Conservation (phyloP, 495 filamentous ascomycete species). For the Aspergillus homomorphus region DNA sequence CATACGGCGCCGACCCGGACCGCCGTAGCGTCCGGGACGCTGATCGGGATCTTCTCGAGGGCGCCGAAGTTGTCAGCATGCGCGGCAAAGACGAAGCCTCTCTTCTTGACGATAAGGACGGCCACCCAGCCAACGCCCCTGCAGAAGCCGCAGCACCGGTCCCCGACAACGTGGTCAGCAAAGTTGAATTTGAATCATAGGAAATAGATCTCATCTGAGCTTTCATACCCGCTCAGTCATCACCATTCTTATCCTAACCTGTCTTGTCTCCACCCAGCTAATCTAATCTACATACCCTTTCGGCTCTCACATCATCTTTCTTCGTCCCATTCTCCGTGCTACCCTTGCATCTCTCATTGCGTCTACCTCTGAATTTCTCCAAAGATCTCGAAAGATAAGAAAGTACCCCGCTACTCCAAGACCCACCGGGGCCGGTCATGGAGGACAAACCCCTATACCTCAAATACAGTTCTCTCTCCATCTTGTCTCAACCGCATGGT, state of each 20-base stretch:
- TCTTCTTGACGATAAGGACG: slow-evolving; percentile 28
- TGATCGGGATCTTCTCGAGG: slow-evolving; percentile 24
- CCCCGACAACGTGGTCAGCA: slow-evolving; percentile 30
- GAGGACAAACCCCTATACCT: too few relatives aligned
- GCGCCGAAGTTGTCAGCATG: slow-evolving; percentile 24
- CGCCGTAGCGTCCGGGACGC: slow-evolving; percentile 36
- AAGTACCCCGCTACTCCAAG: too few relatives aligned
- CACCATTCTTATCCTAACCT: neutral
- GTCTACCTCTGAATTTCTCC: too few relatives aligned
- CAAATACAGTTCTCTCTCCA: too few relatives aligned
- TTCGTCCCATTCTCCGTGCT: too few relatives aligned
- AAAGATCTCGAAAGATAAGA: too few relatives aligned
- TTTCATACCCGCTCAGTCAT: neutral
- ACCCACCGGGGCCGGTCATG: too few relatives aligned
- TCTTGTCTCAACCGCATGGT: neutral
- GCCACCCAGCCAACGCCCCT: slow-evolving; percentile 1
- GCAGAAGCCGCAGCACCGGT: neutral
- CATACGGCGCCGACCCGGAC: slow-evolving; percentile 53
- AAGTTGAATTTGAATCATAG: slow-evolving; percentile 42
- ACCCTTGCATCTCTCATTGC: too few relatives aligned
- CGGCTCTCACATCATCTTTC: too few relatives aligned
- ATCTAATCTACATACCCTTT: too few relatives aligned
- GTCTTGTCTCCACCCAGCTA: neutral
- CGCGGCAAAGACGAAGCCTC: slow-evolving; percentile 31
- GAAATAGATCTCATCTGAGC: neutral